Conservation (phyloP, 2,329 filamentous ascomycete species). For the Colletotrichum salicis region DNA sequence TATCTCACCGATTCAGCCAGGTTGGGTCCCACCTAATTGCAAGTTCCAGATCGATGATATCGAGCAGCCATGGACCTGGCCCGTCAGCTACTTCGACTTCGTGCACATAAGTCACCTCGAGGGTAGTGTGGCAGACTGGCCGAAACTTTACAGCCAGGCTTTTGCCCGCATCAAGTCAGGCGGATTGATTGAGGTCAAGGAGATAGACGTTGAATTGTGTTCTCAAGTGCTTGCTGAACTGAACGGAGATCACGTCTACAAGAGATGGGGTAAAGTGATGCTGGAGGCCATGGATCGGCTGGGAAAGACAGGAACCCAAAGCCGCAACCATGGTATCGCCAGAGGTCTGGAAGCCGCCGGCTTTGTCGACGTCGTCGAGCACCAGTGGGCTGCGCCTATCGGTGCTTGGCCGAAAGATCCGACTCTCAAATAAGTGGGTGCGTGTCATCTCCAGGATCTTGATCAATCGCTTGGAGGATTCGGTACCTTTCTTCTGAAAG, state of each 20-base stretch:
- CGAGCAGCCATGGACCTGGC: constrained; percentile 59
- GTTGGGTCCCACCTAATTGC: constrained; percentile 69
- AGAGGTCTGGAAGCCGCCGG: constrained; percentile 39
- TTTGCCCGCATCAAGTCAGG: constrained; percentile 60
- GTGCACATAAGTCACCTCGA: constrained; percentile 67
- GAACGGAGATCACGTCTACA: background rate
- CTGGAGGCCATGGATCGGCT: constrained; percentile 43
- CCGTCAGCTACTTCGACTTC: constrained; percentile 63
- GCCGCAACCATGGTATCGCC: constrained; percentile 37
- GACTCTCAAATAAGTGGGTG: constrained; percentile 27
- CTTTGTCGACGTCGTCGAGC: constrained; percentile 36
- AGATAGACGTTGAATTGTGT: constrained; percentile 35
- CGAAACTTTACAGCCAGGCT: constrained; percentile 44
- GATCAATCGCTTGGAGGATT: constrained; percentile 44
- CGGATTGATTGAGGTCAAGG: constrained; percentile 42
- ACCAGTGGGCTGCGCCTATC: constrained; percentile 34
- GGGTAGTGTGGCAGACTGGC: constrained; percentile 64
- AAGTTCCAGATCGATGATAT: constrained; percentile 74
- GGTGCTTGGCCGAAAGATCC: constrained; percentile 33
- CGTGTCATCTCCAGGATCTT: constrained; percentile 37
- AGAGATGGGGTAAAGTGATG: constrained; percentile 43
- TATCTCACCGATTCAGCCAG: constrained; percentile 66
- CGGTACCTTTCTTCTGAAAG: constrained; percentile 40
- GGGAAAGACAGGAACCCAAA: constrained; percentile 43
- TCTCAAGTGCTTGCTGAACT: constrained; percentile 36